A percentile compares a stretch with the other conserved stretches of the same genome.
Conservation (phyloP, 306 rosid genomes). For the Lagenaria siceraria region DNA sequence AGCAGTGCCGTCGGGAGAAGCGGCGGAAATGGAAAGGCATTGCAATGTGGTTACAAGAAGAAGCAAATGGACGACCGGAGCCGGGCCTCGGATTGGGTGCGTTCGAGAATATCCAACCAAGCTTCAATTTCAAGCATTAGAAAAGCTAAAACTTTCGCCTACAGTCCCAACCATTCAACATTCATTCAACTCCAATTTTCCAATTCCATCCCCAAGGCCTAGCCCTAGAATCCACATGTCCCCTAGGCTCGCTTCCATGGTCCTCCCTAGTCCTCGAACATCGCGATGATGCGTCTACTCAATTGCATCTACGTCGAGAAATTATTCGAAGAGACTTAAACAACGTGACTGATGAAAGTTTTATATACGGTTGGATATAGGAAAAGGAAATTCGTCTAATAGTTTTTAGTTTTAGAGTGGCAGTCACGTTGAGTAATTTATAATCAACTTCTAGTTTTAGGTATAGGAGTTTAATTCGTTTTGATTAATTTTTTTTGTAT, state of each 20-base stretch:
- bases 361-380: neutral
- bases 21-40: constrained; percentile 8
- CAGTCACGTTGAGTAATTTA: neutral
- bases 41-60: constrained; percentile 9
- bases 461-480: no score
- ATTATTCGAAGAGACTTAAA: neutral
- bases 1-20: constrained; percentile 11
- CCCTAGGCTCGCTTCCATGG: constrained; percentile 48
- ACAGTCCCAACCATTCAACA: constrained; percentile 15
- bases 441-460: no score
- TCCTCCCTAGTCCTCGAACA: constrained; percentile 42
- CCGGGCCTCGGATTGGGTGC: constrained; percentile 47
- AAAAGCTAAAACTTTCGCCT: constrained; percentile 58
- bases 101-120: constrained; percentile 55
- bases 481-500: no score
- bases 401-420: neutral
- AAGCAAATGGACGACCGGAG: constrained; percentile 50
- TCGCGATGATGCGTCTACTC: neutral
- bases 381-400: neutral
- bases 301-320: no score
- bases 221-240: constrained; percentile 54
- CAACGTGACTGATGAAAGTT: neutral
- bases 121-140: constrained; percentile 61
- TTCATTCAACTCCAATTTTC: constrained; percentile 6
- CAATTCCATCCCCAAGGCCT: constrained; percentile 70